Base-by-base conservation (phyloP, 352 stramenopile genomes). In the Pythium monospermum region DNA sequence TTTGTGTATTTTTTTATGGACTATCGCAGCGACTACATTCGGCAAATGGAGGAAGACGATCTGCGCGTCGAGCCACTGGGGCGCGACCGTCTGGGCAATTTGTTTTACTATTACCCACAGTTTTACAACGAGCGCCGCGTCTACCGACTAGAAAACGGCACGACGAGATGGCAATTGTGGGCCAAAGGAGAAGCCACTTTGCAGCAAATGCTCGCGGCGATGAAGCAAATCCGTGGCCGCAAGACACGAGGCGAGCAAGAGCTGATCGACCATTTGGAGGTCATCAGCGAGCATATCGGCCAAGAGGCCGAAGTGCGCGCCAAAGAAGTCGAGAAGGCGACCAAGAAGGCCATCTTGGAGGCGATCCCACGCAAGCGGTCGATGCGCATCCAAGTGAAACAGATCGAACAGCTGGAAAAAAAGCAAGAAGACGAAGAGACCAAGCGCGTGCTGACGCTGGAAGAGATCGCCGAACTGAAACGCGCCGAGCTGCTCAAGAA, bases 11-110 rank as follows among this genome's bases (percentile, higher is more conserved):
- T 19, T 33, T 7, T 4, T 33, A 7, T 60, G 3, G 18, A 41
- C 7, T 7, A 31, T 22, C 38, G 36, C 49, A 91, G 78, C 23
- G 78, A 90, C 54, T 85, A 91, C 58, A 77, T 94, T 55, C 83
- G 81, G 6, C 68, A 89, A 57, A 94, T 94, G 83, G 78, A 94
- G 58, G 83, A 94, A 4, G 83, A 94, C 39, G 83, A 94, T 39
- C 62, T 94, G 33, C 72, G 83, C 18, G 66, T 91, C 7, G 78
- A 90, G 44, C 80, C 83, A 3, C 49, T 94, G 8, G 83, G 83
- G 15, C 71, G 75, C 12, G 83, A 94, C 41, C 83, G 83, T 11
- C 71, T 65, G 12, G 83, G 83, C 11, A 91, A 91, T 30, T 41
- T 76, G 8, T 94, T 77, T 55, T 94, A 81, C 45, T 94, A 89